A percentile compares a stretch with the other conserved stretches of the same genome.
phyloP scores from a whole-genome alignment of 2,329 filamentous ascomycete genomes.

The Hypocrella siamensis region DNA sequence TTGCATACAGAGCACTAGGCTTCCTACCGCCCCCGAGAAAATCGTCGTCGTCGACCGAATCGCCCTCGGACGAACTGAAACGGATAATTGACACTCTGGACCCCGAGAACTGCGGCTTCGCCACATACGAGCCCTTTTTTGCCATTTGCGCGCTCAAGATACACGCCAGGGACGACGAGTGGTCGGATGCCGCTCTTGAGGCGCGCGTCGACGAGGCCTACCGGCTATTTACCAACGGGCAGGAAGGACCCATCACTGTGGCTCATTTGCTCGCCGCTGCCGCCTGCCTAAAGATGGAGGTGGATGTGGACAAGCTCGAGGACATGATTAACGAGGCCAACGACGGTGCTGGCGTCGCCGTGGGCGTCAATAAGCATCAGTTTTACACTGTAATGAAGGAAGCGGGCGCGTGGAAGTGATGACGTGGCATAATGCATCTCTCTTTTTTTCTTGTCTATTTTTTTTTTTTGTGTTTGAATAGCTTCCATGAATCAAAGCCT shows the following conservation, averaged over 20 bases:
- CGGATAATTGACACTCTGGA: slow-evolving; percentile 73
- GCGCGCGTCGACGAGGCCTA: slow-evolving; percentile 71
- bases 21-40: too few species aligned
- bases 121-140: slow-evolving; percentile 68
- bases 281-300: slow-evolving; percentile 66
- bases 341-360: slow-evolving; percentile 54
- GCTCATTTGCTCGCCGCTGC: slow-evolving; percentile 66
- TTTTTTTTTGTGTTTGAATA: too few species aligned
- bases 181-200: slow-evolving; percentile 37
- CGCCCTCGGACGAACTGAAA: slow-evolving; percentile 47
- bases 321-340: slow-evolving; percentile 97
- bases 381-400: slow-evolving; percentile 77
- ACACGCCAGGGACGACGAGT: slow-evolving; percentile 39
- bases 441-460: neutral
- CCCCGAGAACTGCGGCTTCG: slow-evolving; percentile 62
- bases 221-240: slow-evolving; percentile 53
- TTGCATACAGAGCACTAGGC: slow-evolving; percentile 53
- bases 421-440: neutral
- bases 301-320: slow-evolving; percentile 66
- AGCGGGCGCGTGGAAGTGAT: slow-evolving; percentile 67
- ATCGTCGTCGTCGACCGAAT: too few species aligned
- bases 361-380: slow-evolving; percentile 61
- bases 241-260: slow-evolving; percentile 52
- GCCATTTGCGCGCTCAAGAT: slow-evolving; percentile 80
- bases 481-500: too few species aligned